Evolutionary conservation across 2,329 filamentous ascomycete species (phyloP).

Genomic region (Ophiostoma australiae): DNA sequence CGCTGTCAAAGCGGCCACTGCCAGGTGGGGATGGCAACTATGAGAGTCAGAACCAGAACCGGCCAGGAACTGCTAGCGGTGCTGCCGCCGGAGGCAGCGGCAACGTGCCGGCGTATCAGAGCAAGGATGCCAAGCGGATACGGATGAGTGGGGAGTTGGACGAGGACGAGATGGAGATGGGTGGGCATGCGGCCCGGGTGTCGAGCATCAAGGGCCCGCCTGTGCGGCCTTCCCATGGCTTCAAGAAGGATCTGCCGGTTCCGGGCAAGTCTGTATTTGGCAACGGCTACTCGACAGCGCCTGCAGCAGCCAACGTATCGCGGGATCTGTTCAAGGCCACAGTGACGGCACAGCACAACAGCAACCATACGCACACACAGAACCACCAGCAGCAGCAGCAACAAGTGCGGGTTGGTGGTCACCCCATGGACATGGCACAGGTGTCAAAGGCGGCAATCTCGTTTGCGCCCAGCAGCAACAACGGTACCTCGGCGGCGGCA

Average conservation of each 20-base stretch:
- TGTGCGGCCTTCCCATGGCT: conserved; percentile 69
- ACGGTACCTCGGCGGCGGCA: conserved; percentile 12
- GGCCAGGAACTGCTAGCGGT: conserved; percentile 18
- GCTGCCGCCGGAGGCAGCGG: conserved; percentile 26
- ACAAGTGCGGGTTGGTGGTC: conserved; percentile 55
- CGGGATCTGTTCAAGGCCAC: conserved; percentile 61
- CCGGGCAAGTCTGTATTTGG: conserved; percentile 54
- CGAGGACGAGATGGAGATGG: conserved; percentile 51
- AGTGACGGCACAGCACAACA: conserved; percentile 57
- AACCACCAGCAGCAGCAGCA: conserved; percentile 38
- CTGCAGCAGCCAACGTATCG: conserved; percentile 43
- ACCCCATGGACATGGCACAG: conserved; percentile 80
- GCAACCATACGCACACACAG: conserved; percentile 2
- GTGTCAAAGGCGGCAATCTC: conserved; percentile 84
- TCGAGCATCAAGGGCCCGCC: conserved; percentile 70
- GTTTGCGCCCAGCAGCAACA: conserved; percentile 61
- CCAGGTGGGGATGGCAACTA: conserved; percentile 36
- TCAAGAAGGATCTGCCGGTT: conserved; percentile 59
- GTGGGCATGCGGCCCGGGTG: conserved; percentile 52
- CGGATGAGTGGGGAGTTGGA: conserved; percentile 70
- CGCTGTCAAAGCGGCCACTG: conserved; percentile 67
- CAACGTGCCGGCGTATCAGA: conserved; percentile 57
- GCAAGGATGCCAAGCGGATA: conserved; percentile 71
- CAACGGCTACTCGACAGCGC: conserved; percentile 56
- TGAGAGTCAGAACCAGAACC: conserved; percentile 18